Base-by-base conservation (phyloP, 2,329 filamentous ascomycete genomes). In the Fusarium sp. region DNA sequence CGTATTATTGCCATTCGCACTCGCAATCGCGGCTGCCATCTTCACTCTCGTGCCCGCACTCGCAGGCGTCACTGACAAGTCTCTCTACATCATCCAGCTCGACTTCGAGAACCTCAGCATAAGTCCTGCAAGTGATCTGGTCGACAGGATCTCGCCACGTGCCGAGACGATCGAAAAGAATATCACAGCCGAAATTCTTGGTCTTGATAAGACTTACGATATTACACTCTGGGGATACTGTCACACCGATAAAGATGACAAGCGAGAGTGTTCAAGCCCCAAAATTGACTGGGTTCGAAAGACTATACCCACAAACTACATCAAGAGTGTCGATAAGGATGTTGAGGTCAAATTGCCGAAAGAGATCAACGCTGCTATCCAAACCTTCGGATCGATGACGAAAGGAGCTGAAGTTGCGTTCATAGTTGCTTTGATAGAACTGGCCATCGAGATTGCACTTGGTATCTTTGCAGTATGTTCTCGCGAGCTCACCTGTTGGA, bases 221-320 rank as follows among this genome's bases (percentile, higher is more conserved):
- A 42, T 56, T 7, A 60, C 57, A 17, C 49, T 44, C 6, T 60
- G 36, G 57, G 57, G 49, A 8, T 42, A 56, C 9, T 60, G 57
- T n/a, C 18, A 42, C 20, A 42, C n/a, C 5, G 35, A 18, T 18
- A 10, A 14, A 27, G 15, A 22, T 17, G 11, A 18, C 2, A 55
- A 27, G 5, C 36, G 57, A 14, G 18, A 60, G 18, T 60, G 47
- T 14, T 56, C 47, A 9, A 44, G 31, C 2, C 33, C 57, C 2
- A 27, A 4, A 5, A 44, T 56, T 4, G 27, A 56, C 7, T 60
- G 57, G 57, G 36, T 36, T 1, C 22, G 7, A 60, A 56, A 17
- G 15, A 36, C 15, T 17, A 9, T 56, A 31, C 11, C 22, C 1
- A 36, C 22, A 17, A 0, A 56, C 20, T n/a, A 15, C 1, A 56